Base-by-base conservation (phyloP, 768 basidiomycete species). In the Russula brevipes region DNA sequence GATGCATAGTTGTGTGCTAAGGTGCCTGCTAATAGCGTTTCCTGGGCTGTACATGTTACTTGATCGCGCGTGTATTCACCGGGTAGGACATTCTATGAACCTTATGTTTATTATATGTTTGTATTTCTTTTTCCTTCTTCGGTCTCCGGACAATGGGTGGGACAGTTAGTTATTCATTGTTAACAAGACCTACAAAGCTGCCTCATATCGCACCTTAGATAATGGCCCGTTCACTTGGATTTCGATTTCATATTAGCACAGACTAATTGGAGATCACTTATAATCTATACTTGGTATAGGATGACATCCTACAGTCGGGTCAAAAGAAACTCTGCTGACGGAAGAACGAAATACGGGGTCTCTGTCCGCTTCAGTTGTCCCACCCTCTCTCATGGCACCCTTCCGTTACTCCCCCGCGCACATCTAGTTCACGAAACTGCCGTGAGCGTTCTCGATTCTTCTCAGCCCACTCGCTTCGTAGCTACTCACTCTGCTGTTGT, bases 31-130 rank as follows among this genome's bases (percentile, higher is more conserved):
- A 7, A 24, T 73, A 87, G 80, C 79, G 86, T 17, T 81, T 88
- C 60, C 62, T 79, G 14, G 85, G 83, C 35, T 85, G 85, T 9
- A 85, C 83, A 2, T 70, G 82, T 42, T 87, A 82, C 70, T 73
- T 82, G 36, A 66, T 82, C 58, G 77, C 77, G 7, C 75, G 80
- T 33, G 71, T 84, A 51, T 82, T 83, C 67, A 84, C 82, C 3
- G 81, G 82, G 36, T 83, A 69, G 51, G 56, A 53, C 45, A 62
- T 57, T 52, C 35, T 47, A 38, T 45, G 39, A 42, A 62, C 31
- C 36, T 31, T 33, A 51, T 45, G 60, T 50, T 55, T 55, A 61
- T 61, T 0, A 49, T 47, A 5, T 31, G 12, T 51, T 44, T 56
- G 60, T 49, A 56, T 24, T 36, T 30, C 7, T 33, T 7, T 8